Evolutionary conservation across 805 yeast genomes (phyloP), one percentile per base, ranked within the genome.

Genomic region (Kodamaea leandrae): DNA sequence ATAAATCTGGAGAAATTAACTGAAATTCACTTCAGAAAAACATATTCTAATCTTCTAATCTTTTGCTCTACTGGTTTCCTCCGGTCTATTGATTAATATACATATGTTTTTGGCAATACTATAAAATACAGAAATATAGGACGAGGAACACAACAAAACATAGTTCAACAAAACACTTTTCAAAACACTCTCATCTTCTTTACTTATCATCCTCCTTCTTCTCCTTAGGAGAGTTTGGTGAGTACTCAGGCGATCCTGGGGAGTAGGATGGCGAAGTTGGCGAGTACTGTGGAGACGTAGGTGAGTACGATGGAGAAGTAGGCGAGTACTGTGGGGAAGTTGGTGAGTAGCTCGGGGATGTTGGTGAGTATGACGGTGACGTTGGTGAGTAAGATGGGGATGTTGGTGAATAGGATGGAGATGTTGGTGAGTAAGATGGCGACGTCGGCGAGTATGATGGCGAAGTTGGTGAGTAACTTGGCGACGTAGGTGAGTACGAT

Each of bases 301-400:
- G 61, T 0, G 57, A 52, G 45, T 57, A 57, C 26, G 48, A 39
- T 39, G 61, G 61, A 0, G 58, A 53, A 7, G 86, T 79, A 37
- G 87, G 88, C 0, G 78, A 68, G 62, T 83, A 84, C 12, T 71
- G 54, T 51, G 95, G 93, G 0, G 88, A 79, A 0, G 90, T 83
- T 40, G 93, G 93, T 0, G 78, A 67, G 56, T 81, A 81, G 2
- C 61, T 49, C 44, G 87, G 86, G 3, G 80, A 72, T 0, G 86
- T 80, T 37, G 86, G 86, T 0, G 81, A 70, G 58, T 81, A 78
- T 4, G 75, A 64, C 51, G 93, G 91, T 4, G 86, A 79, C 1
- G 93, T 85, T 36, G 96, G 96, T 1, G 83, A 74, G 62, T 87
- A 87, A 1, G 66, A 51, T 45, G 96, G 97, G 0, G 91, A 82